A percentile compares a stretch with the other conserved stretches of the same genome.
phyloP scores from a whole-genome alignment of 164 flowering plant genomes.

The Echeveria elegans region DNA sequence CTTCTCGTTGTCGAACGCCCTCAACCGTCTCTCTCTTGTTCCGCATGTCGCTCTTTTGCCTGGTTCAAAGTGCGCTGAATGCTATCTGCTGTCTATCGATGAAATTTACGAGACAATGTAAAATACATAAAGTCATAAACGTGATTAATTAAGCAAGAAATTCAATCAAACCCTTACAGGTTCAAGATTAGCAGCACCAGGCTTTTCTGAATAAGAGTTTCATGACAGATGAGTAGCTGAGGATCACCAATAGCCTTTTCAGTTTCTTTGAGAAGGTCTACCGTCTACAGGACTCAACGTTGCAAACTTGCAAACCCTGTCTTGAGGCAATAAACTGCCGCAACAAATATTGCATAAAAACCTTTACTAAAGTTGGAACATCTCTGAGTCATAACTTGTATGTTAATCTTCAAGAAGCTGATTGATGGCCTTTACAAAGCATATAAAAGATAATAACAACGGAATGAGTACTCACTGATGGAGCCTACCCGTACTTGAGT shows the following conservation, averaged over 20 bases:
- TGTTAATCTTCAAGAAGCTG: no score
- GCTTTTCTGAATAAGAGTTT: conserved; percentile 65
- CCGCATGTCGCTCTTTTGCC: conserved; percentile 70
- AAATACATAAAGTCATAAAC: not conserved
- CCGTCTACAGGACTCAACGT: conserved; percentile 83
- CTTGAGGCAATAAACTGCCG: no score
- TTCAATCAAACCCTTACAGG: conserved; percentile 32
- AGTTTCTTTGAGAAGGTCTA: conserved; percentile 89
- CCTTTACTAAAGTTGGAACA: no score
- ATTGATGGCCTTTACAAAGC: no score
- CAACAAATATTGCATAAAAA: no score
- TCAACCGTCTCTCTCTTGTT: conserved; percentile 87
- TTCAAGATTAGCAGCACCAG: conserved; percentile 52
- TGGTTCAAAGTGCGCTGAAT: conserved; percentile 64
- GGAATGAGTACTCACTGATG: no score
- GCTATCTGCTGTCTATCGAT: conserved; percentile 53
- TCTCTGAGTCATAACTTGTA: no score
- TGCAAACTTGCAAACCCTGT: no score
- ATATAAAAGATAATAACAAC: no score
- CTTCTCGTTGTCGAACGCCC: conserved; percentile 84
- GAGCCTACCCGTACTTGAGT: no score
- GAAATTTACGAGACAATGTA: not conserved
- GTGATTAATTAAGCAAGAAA: not conserved
- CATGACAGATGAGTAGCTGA: conserved; percentile 68
- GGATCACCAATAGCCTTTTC: conserved; percentile 99